These are phyloP conservation scores for Pleoardoris graminearum DNA, from an alignment of 2,329 filamentous ascomycete species.

Conservation along the genomic window DNA sequence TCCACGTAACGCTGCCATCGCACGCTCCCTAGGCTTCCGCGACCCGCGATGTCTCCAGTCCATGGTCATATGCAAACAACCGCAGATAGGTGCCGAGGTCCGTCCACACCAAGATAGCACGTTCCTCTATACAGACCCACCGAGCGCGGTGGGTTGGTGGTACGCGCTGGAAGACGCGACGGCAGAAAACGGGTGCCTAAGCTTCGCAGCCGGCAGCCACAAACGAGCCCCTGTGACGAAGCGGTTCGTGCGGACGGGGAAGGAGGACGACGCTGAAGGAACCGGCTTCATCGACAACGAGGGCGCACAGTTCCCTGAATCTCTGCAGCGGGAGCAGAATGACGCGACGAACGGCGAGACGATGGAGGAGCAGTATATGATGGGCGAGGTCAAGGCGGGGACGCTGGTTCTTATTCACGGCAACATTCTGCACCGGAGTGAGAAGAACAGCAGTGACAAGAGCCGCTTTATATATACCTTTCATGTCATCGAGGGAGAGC, in stretches of 20 bases:
- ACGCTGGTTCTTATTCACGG: slow-evolving; percentile 93
- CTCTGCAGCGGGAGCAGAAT: slow-evolving; percentile 44
- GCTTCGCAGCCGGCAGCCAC: slow-evolving; percentile 83
- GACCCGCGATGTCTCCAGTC: slow-evolving; percentile 84
- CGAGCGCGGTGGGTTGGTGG: slow-evolving; percentile 93
- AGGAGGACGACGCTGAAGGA: slow-evolving; percentile 34
- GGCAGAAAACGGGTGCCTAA: slow-evolving; percentile 82
- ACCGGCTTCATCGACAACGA: slow-evolving; percentile 64
- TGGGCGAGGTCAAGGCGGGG: slow-evolving; percentile 88
- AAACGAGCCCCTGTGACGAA: slow-evolving; percentile 69
- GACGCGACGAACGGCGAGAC: slow-evolving; percentile 43
- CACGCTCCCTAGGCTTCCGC: slow-evolving; percentile 69
- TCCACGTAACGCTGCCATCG: slow-evolving; percentile 64
- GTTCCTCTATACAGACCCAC: slow-evolving; percentile 88
- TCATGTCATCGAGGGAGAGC: slow-evolving; percentile 86
- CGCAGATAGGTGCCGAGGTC: slow-evolving; percentile 90
- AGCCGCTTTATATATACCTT: slow-evolving; percentile 97
- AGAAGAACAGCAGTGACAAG: slow-evolving; percentile 83
- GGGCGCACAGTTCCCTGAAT: slow-evolving; percentile 64
- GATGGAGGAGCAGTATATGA: slow-evolving; percentile 64
- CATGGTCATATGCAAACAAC: slow-evolving; percentile 99
- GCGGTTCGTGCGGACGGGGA: slow-evolving; percentile 70
- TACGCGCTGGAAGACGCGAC: slow-evolving; percentile 94
- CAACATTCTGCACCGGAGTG: slow-evolving; percentile 93
- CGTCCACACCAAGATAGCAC: slow-evolving; percentile 90